phyloP scores from a whole-genome alignment of 2,329 filamentous ascomycete genomes.

The Epichloe sp. region DNA sequence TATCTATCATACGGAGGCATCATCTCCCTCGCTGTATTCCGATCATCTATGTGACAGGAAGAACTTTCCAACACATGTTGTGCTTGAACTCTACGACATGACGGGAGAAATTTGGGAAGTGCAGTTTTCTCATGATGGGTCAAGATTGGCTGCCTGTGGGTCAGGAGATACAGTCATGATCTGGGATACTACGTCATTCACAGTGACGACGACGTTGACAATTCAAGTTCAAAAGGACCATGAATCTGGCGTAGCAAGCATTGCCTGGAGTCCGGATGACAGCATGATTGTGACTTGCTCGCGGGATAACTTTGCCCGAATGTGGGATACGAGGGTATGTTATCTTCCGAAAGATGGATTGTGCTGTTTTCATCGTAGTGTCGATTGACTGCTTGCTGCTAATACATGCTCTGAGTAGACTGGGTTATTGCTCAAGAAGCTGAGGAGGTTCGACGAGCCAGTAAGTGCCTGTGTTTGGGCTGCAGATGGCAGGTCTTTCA shows the following conservation, averaged over 20 bases:
- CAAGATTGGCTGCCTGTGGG: constrained; percentile 69
- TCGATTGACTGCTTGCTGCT: too few relatives aligned
- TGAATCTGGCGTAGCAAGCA: constrained; percentile 57
- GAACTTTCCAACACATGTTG: constrained; percentile 63
- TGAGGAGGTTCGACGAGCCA: constrained; percentile 65
- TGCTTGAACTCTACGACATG: constrained; percentile 59
- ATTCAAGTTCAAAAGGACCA: constrained; percentile 35
- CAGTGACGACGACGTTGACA: constrained; percentile 45
- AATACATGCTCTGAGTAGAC: constrained; percentile 29
- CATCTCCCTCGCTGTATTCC: constrained; percentile 72
- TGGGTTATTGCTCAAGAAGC: constrained; percentile 47
- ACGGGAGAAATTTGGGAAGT: constrained; percentile 83
- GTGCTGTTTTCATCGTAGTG: background rate
- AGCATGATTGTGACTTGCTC: constrained; percentile 74
- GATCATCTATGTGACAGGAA: constrained; percentile 74
- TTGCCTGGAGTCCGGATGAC: constrained; percentile 89
- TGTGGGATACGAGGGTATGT: constrained; percentile 62
- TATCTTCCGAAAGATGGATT: background rate
- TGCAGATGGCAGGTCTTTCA: constrained; percentile 60
- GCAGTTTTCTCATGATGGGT: constrained; percentile 79
- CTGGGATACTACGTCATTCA: constrained; percentile 64
- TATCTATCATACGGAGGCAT: constrained; percentile 72
- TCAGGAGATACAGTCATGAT: constrained; percentile 63
- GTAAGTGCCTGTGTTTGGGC: constrained; percentile 88
- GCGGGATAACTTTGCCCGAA: constrained; percentile 55